Conservation (phyloP, 129 eudicot genomes). For the Glebionis coronaria region DNA sequence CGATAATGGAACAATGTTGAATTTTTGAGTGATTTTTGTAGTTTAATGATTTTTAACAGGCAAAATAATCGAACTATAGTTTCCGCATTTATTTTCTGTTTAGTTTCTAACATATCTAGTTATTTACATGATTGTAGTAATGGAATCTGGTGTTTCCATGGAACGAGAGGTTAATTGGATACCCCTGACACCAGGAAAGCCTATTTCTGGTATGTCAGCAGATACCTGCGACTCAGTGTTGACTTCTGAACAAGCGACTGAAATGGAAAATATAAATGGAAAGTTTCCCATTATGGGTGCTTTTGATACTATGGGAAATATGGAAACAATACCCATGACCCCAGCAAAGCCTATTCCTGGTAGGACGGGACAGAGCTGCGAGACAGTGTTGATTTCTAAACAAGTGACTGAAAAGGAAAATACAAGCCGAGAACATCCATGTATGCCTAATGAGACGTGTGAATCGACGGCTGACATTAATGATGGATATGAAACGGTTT, state of each 20-base stretch:
- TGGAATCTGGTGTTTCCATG: constrained; percentile 34
- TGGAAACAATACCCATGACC: constrained; percentile 29
- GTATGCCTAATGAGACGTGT: constrained; percentile 3
- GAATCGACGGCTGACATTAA: constrained; percentile 6
- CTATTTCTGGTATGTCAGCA: neutral
- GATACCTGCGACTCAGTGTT: constrained; percentile 7
- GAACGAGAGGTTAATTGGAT: constrained; percentile 29
- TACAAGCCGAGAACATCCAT: constrained; percentile 6
- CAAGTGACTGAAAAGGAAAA: constrained; percentile 20
- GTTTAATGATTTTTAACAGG: too few relatives aligned
- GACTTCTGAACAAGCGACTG: constrained; percentile 15
- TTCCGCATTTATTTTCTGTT: neutral
- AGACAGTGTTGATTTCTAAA: constrained; percentile 12
- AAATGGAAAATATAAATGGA: constrained; percentile 14
- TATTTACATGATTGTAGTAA: constrained; percentile 17
- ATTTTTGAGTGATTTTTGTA: too few relatives aligned
- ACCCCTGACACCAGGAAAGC: constrained; percentile 41
- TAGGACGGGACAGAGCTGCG: neutral
- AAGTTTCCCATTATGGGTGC: constrained; percentile 7
- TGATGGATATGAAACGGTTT: constrained; percentile 21
- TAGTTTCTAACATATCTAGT: constrained; percentile 3
- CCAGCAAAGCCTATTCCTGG: constrained; percentile 30
- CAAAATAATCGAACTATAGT: too few relatives aligned
- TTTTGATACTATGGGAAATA: neutral
- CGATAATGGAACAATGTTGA: too few relatives aligned